Conservation (phyloP, 2,329 filamentous ascomycete genomes). For the Fusarium buharicum region DNA sequence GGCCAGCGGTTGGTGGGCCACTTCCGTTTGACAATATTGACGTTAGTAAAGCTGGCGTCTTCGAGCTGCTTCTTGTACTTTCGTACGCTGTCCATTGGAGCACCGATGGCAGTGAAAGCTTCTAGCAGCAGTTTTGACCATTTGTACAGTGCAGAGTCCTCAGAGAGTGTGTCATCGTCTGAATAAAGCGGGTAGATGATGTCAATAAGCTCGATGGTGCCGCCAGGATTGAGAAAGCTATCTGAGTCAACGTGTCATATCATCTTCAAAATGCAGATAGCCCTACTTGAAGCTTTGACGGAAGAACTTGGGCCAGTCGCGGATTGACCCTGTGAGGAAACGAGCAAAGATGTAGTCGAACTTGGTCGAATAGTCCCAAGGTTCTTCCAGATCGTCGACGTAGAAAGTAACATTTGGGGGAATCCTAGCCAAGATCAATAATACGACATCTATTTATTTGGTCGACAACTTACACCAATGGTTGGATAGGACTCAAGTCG, state of each 20-base stretch:
- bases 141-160: conserved; percentile 8
- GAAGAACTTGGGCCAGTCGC: conserved; percentile 31
- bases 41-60: conserved; percentile 10
- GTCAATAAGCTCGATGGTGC: conserved; percentile 25
- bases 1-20: conserved; percentile 26
- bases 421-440: not conserved
- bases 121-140: conserved; percentile 15
- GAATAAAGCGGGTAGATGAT: conserved; percentile 23
- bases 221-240: conserved; percentile 14
- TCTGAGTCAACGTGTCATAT: too few relatives aligned
- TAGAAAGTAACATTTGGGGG: conserved; percentile 27
- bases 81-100: conserved; percentile 3
- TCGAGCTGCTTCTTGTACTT: conserved; percentile 25
- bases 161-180: conserved; percentile 4
- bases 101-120: not conserved
- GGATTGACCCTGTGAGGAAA: conserved; percentile 27
- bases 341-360: conserved; percentile 31
- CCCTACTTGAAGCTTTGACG: conserved; percentile 6
- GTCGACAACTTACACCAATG: conserved; percentile 1
- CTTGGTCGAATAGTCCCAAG: conserved; percentile 16
- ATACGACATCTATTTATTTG: rapidly evolving
- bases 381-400: conserved; percentile 21
- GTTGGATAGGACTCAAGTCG: conserved; percentile 30
- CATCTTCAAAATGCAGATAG: rapidly evolving
- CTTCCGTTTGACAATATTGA: conserved; percentile 9